These are phyloP conservation scores for Dioszegia aurantiaca DNA, from an alignment of 768 basidiomycete species.

Conservation along the genomic window DNA sequence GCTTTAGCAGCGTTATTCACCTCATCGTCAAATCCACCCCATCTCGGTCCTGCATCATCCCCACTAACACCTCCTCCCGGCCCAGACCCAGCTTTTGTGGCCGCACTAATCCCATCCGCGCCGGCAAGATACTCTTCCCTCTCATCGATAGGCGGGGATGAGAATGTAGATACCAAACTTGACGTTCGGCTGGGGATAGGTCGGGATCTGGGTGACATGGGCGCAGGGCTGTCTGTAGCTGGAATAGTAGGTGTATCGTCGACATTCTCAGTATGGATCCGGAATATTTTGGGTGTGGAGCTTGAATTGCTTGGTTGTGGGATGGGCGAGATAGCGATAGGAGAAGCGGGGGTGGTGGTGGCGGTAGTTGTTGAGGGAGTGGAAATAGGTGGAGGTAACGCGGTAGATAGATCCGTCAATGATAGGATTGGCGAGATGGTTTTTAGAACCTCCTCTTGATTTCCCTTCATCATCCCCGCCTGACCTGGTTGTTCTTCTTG, in stretches of 20 bases:
- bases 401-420: too few species aligned
- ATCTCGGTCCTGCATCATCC: constrained; percentile 45
- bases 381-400: neutral
- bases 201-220: neutral
- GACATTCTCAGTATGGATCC: neutral
- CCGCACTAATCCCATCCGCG: constrained; percentile 17
- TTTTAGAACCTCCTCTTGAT: too few species aligned
- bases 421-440: too few species aligned
- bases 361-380: neutral
- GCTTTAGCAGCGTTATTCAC: constrained; percentile 23
- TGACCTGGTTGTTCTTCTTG: neutral
- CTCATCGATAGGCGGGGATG: constrained; percentile 1
- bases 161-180: neutral
- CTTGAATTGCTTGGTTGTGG: too few species aligned
- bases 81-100: too few species aligned
- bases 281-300: neutral
- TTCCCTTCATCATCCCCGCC: too few species aligned
- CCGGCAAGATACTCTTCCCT: neutral
- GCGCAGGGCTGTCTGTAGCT: neutral
- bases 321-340: too few species aligned
- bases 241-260: constrained; percentile 1
- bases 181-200: neutral
- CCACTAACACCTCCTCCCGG: too few species aligned
- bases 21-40: constrained; percentile 23
- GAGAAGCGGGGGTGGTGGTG: neutral